Base-by-base conservation (phyloP, 805 yeast species). In the Kodamaea laetipori region DNA sequence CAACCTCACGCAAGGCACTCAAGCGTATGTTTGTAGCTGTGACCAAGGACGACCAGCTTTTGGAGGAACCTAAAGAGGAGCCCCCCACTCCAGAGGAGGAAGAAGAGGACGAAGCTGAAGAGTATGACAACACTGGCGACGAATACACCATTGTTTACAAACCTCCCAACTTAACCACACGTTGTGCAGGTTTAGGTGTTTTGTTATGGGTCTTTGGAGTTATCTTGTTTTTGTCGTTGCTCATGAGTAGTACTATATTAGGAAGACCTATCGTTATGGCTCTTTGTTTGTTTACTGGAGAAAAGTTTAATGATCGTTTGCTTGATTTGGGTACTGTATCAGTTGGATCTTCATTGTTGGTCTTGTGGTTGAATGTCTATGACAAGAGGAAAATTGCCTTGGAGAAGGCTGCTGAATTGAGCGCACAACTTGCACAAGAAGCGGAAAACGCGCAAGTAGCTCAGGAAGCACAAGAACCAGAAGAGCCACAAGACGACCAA, bases 21-120 rank as follows among this genome's bases (percentile, higher is more conserved):
- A 80, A 78, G 52, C 76, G 78, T 37, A 64, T 90, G 45, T 94
- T 94, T 66, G 84, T 86, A 1, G 80, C 89, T 0, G 97, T 92
- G 2, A 86, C 95, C 0, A 82, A 80, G 52, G 84, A 82, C 51
- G 96, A 90, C 59, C 71, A 76, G 39, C 72, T 85, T 10, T 28
- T 41, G 19, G 40, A 41, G 33, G 33, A 30, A 5, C 61, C 85
- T 6, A 27, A 44, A 4, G 28, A 41, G 15, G 27, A 26, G 46
- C 47, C 46, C 4, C 47, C 46, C 4, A 67, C 61, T 31, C 53
- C 73, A 21, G 77, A 74, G 32, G 77, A 67, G 31, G 67, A 63
- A 19, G 78, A 74, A 31, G 75, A 66, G 33, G 69, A 63, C 27
- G 66, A 68, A 34, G 67, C 63, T 26, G 78, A 74, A 34, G 76